phyloP scores from a whole-genome alignment of 345 rosid species.

The Murraya koenigii region DNA sequence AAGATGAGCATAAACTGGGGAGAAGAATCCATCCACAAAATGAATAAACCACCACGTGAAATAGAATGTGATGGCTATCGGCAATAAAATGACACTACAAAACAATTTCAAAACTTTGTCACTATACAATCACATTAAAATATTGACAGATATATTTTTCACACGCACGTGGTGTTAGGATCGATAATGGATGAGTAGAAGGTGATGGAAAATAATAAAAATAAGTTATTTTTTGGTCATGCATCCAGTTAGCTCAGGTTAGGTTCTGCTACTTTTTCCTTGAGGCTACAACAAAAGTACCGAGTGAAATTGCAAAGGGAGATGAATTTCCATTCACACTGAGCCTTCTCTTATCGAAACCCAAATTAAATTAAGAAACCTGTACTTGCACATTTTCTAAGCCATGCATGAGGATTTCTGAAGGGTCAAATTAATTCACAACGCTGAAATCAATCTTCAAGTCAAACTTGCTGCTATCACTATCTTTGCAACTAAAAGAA shows the following conservation, averaged over 20 bases:
- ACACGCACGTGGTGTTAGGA: background rate
- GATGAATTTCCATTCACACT: background rate
- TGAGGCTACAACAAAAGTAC: background rate
- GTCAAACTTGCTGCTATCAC: background rate
- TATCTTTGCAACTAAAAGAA: background rate
- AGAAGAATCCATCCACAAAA: conserved; percentile 69
- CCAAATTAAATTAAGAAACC: background rate
- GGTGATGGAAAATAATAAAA: background rate
- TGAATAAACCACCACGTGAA: conserved; percentile 77
- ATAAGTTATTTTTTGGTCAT: background rate
- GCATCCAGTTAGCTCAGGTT: background rate
- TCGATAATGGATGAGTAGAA: background rate
- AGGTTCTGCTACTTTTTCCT: background rate
- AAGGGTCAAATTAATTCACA: background rate
- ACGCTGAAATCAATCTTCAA: background rate
- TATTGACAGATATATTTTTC: background rate
- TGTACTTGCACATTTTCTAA: background rate
- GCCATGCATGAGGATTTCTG: background rate
- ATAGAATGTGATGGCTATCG: conserved; percentile 70
- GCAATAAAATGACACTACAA: conserved; percentile 68
- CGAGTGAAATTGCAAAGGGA: background rate
- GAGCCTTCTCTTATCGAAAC: background rate
- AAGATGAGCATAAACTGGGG: conserved; percentile 67
- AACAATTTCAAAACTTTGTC: conserved; percentile 1
- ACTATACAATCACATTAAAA: background rate